Evolutionary conservation across 805 yeast species (phyloP).

Genomic region (Yamadazyma philogaea): DNA sequence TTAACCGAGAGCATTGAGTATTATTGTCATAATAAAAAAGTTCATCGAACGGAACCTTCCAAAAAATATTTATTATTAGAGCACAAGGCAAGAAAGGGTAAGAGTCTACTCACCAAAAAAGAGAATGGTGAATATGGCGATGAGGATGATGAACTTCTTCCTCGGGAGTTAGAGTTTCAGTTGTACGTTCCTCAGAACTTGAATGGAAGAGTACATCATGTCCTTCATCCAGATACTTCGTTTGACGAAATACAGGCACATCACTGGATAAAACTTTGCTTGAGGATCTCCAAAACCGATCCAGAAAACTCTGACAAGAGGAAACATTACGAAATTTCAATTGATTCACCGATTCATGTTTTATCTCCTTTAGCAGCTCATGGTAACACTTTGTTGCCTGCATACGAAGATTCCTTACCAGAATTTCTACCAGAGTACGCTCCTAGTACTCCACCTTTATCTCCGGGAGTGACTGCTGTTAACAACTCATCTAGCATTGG

Average conservation of each 20-base stretch:
- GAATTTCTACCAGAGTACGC: slow-evolving; percentile 24
- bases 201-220: slow-evolving; percentile 45
- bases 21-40: slow-evolving; percentile 78
- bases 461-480: slow-evolving; percentile 53
- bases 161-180: slow-evolving; percentile 81
- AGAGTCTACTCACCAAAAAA: slow-evolving; percentile 45
- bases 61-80: slow-evolving; percentile 78
- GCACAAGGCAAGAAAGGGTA: slow-evolving; percentile 59
- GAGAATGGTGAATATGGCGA: slow-evolving; percentile 28
- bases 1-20: slow-evolving; percentile 89
- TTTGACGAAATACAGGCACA: slow-evolving; percentile 77
- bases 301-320: slow-evolving; percentile 55
- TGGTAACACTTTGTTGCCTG: slow-evolving; percentile 74
- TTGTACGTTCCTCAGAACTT: slow-evolving; percentile 76
- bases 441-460: slow-evolving; percentile 44
- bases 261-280: slow-evolving; percentile 92
- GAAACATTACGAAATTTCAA: slow-evolving; percentile 90
- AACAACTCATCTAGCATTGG: slow-evolving; percentile 25
- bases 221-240: slow-evolving; percentile 81
- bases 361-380: slow-evolving; percentile 75
- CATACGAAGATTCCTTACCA: slow-evolving; percentile 45
- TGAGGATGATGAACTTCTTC: slow-evolving; percentile 55
- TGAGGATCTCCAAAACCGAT: slow-evolving; percentile 71
- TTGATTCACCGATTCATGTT: slow-evolving; percentile 90
- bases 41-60: slow-evolving; percentile 89